Conservation (phyloP, 2,329 filamentous ascomycete species). For the Aspergillus tanneri region DNA sequence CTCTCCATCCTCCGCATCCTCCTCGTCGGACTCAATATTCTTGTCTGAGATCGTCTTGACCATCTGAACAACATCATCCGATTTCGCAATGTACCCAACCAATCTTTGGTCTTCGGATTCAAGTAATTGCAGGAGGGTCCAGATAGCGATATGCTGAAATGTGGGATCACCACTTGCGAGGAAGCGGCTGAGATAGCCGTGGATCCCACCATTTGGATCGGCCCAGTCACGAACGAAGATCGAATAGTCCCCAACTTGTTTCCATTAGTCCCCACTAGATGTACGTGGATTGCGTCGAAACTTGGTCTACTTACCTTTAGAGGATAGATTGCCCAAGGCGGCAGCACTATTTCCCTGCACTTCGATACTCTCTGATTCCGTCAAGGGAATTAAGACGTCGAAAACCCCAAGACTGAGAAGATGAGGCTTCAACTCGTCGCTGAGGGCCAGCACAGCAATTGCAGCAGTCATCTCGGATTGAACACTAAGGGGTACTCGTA, state of each 20-base stretch:
- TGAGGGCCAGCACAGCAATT: conserved; percentile 91
- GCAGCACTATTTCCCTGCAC: conserved; percentile 98
- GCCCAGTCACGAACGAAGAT: conserved; percentile 95
- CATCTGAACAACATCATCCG: conserved; percentile 87
- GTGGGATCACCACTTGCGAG: conserved; percentile 91
- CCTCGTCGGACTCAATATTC: conserved; percentile 81
- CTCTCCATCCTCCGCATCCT: conserved; percentile 85
- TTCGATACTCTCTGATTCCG: conserved; percentile 92
- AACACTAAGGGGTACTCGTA: conserved; percentile 88
- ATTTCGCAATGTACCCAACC: conserved; percentile 84
- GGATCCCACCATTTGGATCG: conserved; percentile 88
- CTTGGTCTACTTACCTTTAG: conserved; percentile 70
- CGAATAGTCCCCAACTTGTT: conserved; percentile 85
- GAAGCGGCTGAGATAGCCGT: conserved; percentile 91
- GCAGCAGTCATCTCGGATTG: conserved; percentile 99
- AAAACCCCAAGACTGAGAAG: conserved; percentile 90
- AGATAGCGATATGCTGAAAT: conserved; percentile 98
- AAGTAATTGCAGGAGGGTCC: conserved; percentile 91
- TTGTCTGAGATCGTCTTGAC: conserved; percentile 89
- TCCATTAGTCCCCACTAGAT: conserved; percentile 24
- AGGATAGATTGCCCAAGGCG: conserved; percentile 90
- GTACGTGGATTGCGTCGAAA: neutral
- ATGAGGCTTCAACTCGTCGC: conserved; percentile 91
- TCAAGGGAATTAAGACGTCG: conserved; percentile 91
- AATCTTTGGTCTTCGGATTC: conserved; percentile 91